phyloP scores from a whole-genome alignment of 2,329 filamentous ascomycete genomes.

The Sclerotinia spermophila region DNA sequence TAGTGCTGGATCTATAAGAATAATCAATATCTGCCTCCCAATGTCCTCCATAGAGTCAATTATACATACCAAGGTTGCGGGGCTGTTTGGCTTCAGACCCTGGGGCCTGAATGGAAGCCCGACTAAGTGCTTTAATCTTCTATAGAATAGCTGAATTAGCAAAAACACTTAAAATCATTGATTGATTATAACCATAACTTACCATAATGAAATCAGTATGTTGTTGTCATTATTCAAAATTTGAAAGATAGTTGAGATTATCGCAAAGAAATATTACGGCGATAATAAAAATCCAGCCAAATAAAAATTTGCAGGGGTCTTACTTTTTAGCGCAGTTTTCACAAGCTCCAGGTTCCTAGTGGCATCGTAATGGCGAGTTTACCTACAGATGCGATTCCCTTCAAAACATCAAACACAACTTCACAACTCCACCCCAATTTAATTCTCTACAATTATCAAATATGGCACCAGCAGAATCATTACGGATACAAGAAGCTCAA shows the following conservation, averaged over 20 bases:
- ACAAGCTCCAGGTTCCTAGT: slow-evolving; percentile 24
- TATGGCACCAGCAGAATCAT: slow-evolving; percentile 58
- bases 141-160: slow-evolving; percentile 22
- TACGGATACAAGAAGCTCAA: slow-evolving; percentile 82
- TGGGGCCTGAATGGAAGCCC: slow-evolving; percentile 62
- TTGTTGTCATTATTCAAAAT: slow-evolving; percentile 23
- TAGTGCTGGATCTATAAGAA: slow-evolving; percentile 37
- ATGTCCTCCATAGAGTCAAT: not conserved
- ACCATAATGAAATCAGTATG: slow-evolving; percentile 33
- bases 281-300: slow-evolving; percentile 15
- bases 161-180: not conserved
- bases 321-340: slow-evolving; percentile 26
- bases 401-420: slow-evolving; percentile 23
- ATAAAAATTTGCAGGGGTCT: slow-evolving; percentile 27
- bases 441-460: slow-evolving; percentile 29
- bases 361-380: slow-evolving; percentile 19
- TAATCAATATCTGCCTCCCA: not conserved
- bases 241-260: not conserved
- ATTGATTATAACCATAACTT: slow-evolving; percentile 22
- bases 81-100: slow-evolving; percentile 63
- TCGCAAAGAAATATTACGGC: slow-evolving; percentile 7
- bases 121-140: slow-evolving; percentile 66
- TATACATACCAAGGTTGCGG: slow-evolving; percentile 61
- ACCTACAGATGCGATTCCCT: slow-evolving; percentile 24
- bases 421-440: slow-evolving; percentile 14